Conservation (phyloP, 2,329 filamentous ascomycete species). For the Alternaria postmessia region DNA sequence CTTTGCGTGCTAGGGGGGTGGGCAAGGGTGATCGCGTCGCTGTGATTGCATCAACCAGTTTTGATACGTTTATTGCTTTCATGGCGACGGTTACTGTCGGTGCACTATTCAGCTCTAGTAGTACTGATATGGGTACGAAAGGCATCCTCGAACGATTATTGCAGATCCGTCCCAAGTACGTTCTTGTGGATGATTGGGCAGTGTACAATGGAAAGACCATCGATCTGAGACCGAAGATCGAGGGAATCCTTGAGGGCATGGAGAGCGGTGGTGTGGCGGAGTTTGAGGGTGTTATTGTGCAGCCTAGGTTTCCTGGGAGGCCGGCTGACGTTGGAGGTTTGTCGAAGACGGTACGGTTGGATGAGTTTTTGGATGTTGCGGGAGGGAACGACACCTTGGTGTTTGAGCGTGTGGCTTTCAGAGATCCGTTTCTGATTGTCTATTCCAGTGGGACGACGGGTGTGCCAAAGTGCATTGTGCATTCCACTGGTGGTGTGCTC, state of each 20-base stretch:
- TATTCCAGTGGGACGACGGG: conserved; percentile 85
- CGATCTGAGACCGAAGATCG: conserved; percentile 77
- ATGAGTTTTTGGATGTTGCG: conserved; percentile 52
- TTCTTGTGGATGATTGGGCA: conserved; percentile 85
- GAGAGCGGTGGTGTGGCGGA: conserved; percentile 61
- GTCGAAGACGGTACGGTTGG: conserved; percentile 56
- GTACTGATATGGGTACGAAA: conserved; percentile 83
- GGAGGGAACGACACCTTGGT: conserved; percentile 52
- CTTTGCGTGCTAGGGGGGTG: conserved; percentile 72
- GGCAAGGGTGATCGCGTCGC: conserved; percentile 76
- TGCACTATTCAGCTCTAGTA: conserved; percentile 76
- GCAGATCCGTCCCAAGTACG: conserved; percentile 77
- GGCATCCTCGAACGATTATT: conserved; percentile 77
- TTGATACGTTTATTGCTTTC: conserved; percentile 77
- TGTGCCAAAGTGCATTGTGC: conserved; percentile 84
- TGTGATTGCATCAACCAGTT: conserved; percentile 76
- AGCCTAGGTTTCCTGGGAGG: conserved; percentile 68
- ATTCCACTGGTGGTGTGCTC: conserved; percentile 72
- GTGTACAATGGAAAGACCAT: conserved; percentile 80
- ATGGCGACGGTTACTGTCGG: conserved; percentile 75
- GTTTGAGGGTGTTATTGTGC: conserved; percentile 70
- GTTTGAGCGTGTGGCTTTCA: conserved; percentile 71
- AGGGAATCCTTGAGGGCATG: conserved; percentile 70
- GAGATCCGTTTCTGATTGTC: conserved; percentile 79
- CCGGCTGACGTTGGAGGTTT: conserved; percentile 67